Conservation (phyloP, 2,329 filamentous ascomycete species). For the Sporothrix protearum region DNA sequence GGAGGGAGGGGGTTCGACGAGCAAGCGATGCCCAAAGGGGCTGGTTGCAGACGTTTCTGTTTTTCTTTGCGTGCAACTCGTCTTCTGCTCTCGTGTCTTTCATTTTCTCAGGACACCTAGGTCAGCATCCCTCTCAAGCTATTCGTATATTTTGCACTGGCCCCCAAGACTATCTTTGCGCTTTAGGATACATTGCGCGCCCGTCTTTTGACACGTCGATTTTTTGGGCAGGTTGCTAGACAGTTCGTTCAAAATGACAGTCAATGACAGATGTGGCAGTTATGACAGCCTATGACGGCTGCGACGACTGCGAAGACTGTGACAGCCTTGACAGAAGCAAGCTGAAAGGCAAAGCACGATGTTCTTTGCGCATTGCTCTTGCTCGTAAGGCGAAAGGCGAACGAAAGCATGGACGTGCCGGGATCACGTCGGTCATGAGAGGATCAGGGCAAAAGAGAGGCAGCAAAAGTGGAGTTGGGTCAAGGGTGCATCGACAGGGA, state of each 20-base stretch:
- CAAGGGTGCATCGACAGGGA: not conserved
- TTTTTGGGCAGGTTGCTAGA: not conserved
- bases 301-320: too few relatives aligned
- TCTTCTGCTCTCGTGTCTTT: not conserved
- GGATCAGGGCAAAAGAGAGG: not conserved
- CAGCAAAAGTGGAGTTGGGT: not conserved
- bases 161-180: not conserved
- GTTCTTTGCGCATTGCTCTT: not conserved
- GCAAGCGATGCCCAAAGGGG: not conserved
- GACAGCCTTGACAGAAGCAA: not conserved
- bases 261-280: not conserved
- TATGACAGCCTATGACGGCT: too few relatives aligned
- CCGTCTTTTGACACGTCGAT: slow-evolving; percentile 1
- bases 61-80: too few relatives aligned
- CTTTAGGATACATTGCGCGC: slow-evolving; percentile 15
- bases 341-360: not conserved
- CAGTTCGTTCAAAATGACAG: not conserved
- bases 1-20: slow-evolving; percentile 10
- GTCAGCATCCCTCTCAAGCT: not conserved
- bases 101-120: not conserved
- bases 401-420: not conserved
- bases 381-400: not conserved
- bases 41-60: not conserved
- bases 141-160: not conserved
- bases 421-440: not conserved